These are phyloP conservation scores for Monilinia vaccinii-corymbosi DNA, from an alignment of 2,329 filamentous ascomycete genomes.

Conservation along the genomic window DNA sequence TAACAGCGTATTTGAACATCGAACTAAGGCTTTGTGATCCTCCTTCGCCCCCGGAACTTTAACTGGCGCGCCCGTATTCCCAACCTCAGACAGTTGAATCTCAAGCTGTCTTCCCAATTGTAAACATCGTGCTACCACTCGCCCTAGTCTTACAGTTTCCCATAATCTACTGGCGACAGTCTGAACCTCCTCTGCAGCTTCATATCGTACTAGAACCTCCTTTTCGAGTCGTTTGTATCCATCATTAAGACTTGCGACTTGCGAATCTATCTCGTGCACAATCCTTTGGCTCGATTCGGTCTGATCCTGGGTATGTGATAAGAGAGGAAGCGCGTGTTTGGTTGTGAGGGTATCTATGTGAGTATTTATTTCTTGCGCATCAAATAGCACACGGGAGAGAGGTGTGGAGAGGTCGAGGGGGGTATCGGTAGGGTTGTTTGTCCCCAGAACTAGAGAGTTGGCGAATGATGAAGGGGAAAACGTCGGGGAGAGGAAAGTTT, in stretches of 20 bases:
- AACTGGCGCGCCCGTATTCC: slow-evolving; percentile 27
- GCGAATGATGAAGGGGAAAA: slow-evolving; percentile 80
- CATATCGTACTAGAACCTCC: slow-evolving; percentile 79
- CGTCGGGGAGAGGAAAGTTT: slow-evolving; percentile 72
- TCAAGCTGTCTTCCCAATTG: slow-evolving; percentile 80
- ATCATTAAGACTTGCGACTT: slow-evolving; percentile 71
- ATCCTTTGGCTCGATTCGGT: slow-evolving; percentile 64
- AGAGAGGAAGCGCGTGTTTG: slow-evolving; percentile 69
- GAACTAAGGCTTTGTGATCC: slow-evolving; percentile 70
- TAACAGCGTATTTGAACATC: slow-evolving; percentile 71
- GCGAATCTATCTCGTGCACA: slow-evolving; percentile 66
- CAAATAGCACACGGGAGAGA: slow-evolving; percentile 86
- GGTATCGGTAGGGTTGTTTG: slow-evolving; percentile 85
- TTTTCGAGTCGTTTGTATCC: slow-evolving; percentile 79
- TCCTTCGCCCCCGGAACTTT: slow-evolving; percentile 37
- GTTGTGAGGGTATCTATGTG: slow-evolving; percentile 88
- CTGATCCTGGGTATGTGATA: slow-evolving; percentile 68
- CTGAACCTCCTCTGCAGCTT: slow-evolving; percentile 74
- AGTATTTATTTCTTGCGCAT: slow-evolving; percentile 93
- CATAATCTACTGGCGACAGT: slow-evolving; percentile 69
- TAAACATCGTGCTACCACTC: slow-evolving; percentile 69
- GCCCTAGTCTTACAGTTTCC: slow-evolving; percentile 67
- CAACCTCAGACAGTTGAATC: slow-evolving; percentile 67
- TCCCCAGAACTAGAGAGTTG: slow-evolving; percentile 77
- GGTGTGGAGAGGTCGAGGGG: slow-evolving; percentile 91